Percentiles rank a stretch among this genome's conserved stretches.
Evolutionary conservation across 2,329 filamentous ascomycete species (phyloP).

Genomic region (Neofusicoccum sp.): DNA sequence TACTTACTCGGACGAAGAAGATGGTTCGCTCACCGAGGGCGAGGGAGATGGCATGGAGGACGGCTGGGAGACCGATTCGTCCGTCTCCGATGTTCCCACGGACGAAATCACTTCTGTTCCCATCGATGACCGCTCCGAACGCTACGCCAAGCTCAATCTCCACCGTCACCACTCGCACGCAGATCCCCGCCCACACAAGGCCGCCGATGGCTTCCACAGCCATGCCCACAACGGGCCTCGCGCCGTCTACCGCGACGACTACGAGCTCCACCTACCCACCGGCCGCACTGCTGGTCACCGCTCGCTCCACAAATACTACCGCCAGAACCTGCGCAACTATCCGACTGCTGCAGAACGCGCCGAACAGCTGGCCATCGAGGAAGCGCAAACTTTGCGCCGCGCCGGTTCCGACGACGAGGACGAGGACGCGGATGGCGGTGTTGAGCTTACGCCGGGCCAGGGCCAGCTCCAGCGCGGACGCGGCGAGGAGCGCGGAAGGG

Average conservation of each 20-base stretch:
- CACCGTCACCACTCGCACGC: conserved; percentile 73
- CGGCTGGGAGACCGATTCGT: conserved; percentile 94
- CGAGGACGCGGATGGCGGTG: conserved; percentile 41
- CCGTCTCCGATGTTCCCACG: conserved; percentile 79
- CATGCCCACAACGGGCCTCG: conserved; percentile 71
- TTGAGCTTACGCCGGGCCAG: conserved; percentile 30
- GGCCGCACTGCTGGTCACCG: conserved; percentile 88
- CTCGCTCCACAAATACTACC: conserved; percentile 81
- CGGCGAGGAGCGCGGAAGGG: conserved; percentile 15
- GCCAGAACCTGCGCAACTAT: conserved; percentile 86
- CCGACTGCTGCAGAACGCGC: conserved; percentile 75
- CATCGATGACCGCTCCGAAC: conserved; percentile 67
- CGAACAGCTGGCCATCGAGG: conserved; percentile 61
- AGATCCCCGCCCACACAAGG: conserved; percentile 70
- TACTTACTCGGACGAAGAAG: conserved; percentile 83
- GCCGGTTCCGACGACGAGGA: conserved; percentile 40
- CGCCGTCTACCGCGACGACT: conserved; percentile 86
- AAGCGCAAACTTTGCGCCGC: conserved; percentile 25
- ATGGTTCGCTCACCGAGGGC: conserved; percentile 52
- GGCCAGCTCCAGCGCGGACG: not conserved
- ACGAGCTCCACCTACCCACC: conserved; percentile 87
- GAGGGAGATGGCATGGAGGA: conserved; percentile 65
- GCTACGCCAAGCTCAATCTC: conserved; percentile 69
- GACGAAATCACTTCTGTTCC: conserved; percentile 78
- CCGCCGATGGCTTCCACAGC: conserved; percentile 76